phyloP scores from a whole-genome alignment of 108 stramenopile species.

The Fragilariopsis cylindrus region DNA sequence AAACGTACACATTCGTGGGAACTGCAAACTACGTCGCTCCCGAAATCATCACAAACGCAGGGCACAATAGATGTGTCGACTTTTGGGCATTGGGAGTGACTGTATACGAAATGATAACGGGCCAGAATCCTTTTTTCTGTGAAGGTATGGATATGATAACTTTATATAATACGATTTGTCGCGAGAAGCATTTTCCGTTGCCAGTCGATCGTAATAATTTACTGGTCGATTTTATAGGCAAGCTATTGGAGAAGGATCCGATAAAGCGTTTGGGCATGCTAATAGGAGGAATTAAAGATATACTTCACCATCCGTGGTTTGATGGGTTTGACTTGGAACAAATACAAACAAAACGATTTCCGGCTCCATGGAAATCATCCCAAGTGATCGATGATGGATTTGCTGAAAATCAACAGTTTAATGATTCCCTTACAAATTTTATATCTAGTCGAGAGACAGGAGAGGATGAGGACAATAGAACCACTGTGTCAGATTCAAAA shows the following conservation, averaged over 20 bases:
- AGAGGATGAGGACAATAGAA: neutral
- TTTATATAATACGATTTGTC: constrained; percentile 82
- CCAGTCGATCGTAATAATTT: constrained; percentile 3
- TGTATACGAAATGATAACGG: constrained; percentile 90
- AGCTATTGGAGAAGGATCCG: constrained; percentile 56
- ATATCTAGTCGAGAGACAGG: neutral
- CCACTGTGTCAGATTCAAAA: neutral
- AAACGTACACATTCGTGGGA: constrained; percentile 94
- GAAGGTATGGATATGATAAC: constrained; percentile 77
- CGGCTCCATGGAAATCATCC: constrained; percentile 88
- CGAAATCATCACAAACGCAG: constrained; percentile 85
- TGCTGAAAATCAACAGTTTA: neutral
- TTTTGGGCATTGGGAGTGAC: constrained; percentile 94
- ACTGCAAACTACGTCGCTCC: constrained; percentile 96
- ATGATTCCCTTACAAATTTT: neutral
- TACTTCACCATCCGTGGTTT: constrained; percentile 74
- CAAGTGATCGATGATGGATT: neutral
- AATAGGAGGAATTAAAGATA: constrained; percentile 57
- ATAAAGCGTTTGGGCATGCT: constrained; percentile 63
- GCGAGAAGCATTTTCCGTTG: constrained; percentile 64
- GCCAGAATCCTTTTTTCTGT: constrained; percentile 77
- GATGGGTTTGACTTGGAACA: constrained; percentile 57
- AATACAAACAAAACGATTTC: constrained; percentile 46
- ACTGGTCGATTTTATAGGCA: constrained; percentile 49
- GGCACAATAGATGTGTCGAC: constrained; percentile 87